Base-by-base conservation (phyloP, 1,284 basidiomycete genomes). In the Tausonia pullulans region DNA sequence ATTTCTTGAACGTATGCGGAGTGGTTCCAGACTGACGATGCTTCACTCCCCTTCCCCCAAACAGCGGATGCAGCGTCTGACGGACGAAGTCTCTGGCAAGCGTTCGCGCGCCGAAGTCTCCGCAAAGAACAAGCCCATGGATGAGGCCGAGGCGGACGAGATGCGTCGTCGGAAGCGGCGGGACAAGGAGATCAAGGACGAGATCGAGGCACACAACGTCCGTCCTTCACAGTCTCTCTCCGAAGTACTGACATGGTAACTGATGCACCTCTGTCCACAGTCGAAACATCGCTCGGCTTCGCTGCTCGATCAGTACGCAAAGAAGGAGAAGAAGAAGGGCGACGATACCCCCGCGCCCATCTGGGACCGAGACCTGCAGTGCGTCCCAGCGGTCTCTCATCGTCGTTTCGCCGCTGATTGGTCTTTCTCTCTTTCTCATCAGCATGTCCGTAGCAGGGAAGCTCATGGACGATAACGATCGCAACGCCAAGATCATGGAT, bases 81-180 rank as follows among this genome's bases (percentile, higher is more conserved):
- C n/a, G 6, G 65, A 66, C 51, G 65, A 66, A 51, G 65, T 62
- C 11, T 55, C 60, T 46, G 65, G 65, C 51, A 66, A 66, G 61
- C 45, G 57, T 13, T 59, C 60, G 48, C 61, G 65, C n/a, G 60
- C 61, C n/a, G 65, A 66, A 40, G 52, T 56, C 54, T 62, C 61
- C 43, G 53, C 46, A 6, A 43, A 51, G 27, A 55, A 50, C 11
- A 40, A 41, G 16, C 58, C 56, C n/a, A 62, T 53, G 13, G 61
- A 62, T n/a, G 65, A 66, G 45, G 58, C 46, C 5, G 65, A 66
- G 58, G 55, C 61, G 40, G 61, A 66, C 16, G 64, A 65, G 60
- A 60, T 60, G 11, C 51, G 65, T 8, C 39, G 65, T 14, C 52
- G 65, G 27, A 62, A 66, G 51, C 60, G 56, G 27, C 45, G 65